A percentile compares a stretch with the other conserved stretches of the same genome.
Evolutionary conservation across 345 rosid genomes (phyloP).

Genomic region (Linum usitatissimum): DNA sequence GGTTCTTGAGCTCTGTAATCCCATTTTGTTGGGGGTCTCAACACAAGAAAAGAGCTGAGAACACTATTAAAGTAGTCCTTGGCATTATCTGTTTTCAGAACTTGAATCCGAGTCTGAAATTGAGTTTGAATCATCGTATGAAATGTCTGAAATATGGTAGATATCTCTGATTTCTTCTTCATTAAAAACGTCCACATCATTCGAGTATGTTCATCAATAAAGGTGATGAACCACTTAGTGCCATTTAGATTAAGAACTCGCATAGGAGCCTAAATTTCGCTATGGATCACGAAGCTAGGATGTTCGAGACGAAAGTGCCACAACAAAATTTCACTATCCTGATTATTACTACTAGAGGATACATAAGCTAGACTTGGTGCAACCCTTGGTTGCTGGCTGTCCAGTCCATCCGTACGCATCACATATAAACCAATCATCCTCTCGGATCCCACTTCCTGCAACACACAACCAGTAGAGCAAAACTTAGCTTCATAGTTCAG

Average conservation of each 20-base stretch:
- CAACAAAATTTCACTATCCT: too few relatives aligned
- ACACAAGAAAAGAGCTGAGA: not conserved
- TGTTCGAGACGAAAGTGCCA: too few relatives aligned
- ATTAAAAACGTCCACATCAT: not conserved
- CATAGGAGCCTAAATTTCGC: not conserved
- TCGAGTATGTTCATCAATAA: not conserved
- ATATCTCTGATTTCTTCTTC: not conserved
- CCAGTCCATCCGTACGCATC: too few relatives aligned
- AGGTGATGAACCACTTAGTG: not conserved
- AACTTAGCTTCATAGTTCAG: not conserved
- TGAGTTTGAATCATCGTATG: not conserved
- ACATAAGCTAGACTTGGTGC: too few relatives aligned
- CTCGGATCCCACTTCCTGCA: too few relatives aligned
- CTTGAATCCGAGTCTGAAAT: not conserved
- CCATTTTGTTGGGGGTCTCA: not conserved
- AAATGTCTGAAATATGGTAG: not conserved
- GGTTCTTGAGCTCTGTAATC: not conserved
- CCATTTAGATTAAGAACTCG: not conserved
- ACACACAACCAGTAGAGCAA: not conserved
- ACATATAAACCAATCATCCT: too few relatives aligned
- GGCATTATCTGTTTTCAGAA: not conserved
- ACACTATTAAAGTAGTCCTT: not conserved
- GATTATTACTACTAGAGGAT: too few relatives aligned
- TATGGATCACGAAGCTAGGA: not conserved
- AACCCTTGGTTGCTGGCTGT: too few relatives aligned